Conservation (phyloP, 2,329 filamentous ascomycete species). For the Myriosclerotinia curreyana region DNA sequence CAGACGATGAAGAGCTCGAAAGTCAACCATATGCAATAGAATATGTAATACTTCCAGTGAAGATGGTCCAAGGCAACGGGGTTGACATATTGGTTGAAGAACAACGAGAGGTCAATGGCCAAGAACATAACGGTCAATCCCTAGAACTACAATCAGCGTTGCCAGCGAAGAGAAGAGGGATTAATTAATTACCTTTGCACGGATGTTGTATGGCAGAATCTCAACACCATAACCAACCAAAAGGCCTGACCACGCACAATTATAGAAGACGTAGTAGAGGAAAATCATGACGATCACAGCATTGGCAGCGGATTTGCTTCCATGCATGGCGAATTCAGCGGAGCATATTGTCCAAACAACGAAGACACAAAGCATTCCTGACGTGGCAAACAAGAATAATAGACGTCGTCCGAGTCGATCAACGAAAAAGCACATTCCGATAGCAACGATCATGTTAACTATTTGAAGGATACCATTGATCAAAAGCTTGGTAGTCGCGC, state of each 20-base stretch:
- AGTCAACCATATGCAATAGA: slow-evolving; percentile 42
- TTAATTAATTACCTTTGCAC: slow-evolving; percentile 38
- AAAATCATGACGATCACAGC: slow-evolving; percentile 47
- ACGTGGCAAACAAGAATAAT: slow-evolving; percentile 32
- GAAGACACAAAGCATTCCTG: slow-evolving; percentile 38
- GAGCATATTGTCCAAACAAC: slow-evolving; percentile 36
- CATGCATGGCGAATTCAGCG: slow-evolving; percentile 27
- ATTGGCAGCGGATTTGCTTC: slow-evolving; percentile 27
- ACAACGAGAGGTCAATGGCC: slow-evolving; percentile 45
- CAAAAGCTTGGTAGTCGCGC: slow-evolving; percentile 39
- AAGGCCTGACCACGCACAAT: slow-evolving; percentile 37
- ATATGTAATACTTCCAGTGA: slow-evolving; percentile 46
- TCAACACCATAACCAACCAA: slow-evolving; percentile 34
- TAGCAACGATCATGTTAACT: slow-evolving; percentile 31
- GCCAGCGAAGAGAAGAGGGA: background rate
- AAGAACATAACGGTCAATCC: slow-evolving; percentile 45
- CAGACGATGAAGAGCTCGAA: slow-evolving; percentile 35
- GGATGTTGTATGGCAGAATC: slow-evolving; percentile 35
- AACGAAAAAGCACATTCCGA: slow-evolving; percentile 36
- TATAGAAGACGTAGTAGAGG: slow-evolving; percentile 48
- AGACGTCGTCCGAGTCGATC: slow-evolving; percentile 36
- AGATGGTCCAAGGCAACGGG: slow-evolving; percentile 43
- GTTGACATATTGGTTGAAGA: slow-evolving; percentile 47
- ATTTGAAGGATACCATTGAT: slow-evolving; percentile 40
- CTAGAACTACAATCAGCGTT: slow-evolving; percentile 9